Evolutionary conservation across 768 basidiomycete genomes (phyloP).

Genomic region (Pleurotus cornucopiae): DNA sequence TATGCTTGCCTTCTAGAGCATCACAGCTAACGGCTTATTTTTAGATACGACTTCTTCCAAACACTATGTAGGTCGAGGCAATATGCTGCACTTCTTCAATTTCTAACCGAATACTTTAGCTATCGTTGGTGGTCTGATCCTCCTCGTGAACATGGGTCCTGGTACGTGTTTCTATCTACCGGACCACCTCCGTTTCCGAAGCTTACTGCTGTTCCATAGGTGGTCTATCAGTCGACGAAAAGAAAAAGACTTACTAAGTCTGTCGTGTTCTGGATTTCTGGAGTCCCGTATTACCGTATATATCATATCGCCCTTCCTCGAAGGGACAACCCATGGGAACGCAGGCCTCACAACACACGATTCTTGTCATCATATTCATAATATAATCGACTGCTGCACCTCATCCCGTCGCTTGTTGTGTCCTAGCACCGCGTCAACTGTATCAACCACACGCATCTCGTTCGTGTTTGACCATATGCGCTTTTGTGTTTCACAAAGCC

Average conservation of each 20-base stretch:
- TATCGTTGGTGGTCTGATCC: conserved; percentile 95
- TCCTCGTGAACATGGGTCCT: conserved; percentile 98
- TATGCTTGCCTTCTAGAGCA: too few species aligned
- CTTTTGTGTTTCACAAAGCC: too few species aligned
- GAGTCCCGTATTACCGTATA: neutral
- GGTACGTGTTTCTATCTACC: conserved; percentile 39
- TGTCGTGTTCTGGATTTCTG: neutral
- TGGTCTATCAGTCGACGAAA: conserved; percentile 96
- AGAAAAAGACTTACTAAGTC: conserved; percentile 88
- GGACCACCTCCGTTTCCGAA: too few species aligned
- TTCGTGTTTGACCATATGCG: too few species aligned
- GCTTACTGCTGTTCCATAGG: conserved; percentile 35
- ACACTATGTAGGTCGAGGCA: conserved; percentile 53
- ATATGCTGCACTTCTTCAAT: neutral
- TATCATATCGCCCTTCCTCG: neutral
- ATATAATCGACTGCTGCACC: too few species aligned
- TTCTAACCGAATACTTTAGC: conserved; percentile 29
- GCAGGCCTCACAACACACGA: too few species aligned
- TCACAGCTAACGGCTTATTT: neutral
- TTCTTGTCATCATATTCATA: too few species aligned
- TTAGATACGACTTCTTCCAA: conserved; percentile 98
- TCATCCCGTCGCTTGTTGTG: too few species aligned
- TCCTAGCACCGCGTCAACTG: too few species aligned
- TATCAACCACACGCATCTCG: too few species aligned
- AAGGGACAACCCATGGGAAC: too few species aligned